Evolutionary conservation across 768 basidiomycete genomes (phyloP).

Genomic region (Hydnum rufescens): DNA sequence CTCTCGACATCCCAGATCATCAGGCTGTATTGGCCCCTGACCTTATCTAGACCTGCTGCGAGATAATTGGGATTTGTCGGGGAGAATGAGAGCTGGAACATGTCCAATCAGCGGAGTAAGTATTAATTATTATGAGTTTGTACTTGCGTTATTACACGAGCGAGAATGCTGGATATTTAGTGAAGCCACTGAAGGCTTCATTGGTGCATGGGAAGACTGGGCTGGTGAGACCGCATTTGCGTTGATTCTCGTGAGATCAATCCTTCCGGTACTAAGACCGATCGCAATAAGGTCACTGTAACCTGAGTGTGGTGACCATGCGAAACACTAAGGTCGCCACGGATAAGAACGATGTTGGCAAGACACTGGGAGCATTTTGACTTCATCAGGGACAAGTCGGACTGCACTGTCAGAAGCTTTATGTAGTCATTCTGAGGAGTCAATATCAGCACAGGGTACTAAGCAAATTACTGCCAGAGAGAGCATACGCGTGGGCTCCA

Average conservation of each 20-base stretch:
- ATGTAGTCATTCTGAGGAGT: slow-evolving; percentile 2
- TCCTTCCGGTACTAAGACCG: slow-evolving; percentile 7
- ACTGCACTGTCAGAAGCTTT: slow-evolving; percentile 4
- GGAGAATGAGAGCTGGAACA: slow-evolving; percentile 11
- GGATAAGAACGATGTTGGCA: not conserved
- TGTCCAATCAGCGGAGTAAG: not conserved
- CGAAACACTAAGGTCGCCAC: slow-evolving; percentile 8
- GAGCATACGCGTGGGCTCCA: slow-evolving; percentile 4
- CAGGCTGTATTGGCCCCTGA: slow-evolving; percentile 9
- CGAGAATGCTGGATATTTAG: not conserved
- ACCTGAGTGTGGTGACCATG: slow-evolving; percentile 11
- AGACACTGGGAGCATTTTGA: not conserved
- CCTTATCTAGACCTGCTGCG: slow-evolving; percentile 10
- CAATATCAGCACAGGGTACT: not conserved
- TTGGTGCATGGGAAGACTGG: slow-evolving; percentile 1
- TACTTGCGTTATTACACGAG: not conserved
- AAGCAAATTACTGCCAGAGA: not conserved
- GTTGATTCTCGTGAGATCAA: slow-evolving; percentile 9
- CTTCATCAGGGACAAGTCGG: slow-evolving; percentile 6
- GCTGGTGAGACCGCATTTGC: not conserved
- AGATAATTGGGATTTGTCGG: slow-evolving; percentile 10
- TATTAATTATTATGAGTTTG: no score
- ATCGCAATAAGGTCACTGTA: slow-evolving; percentile 11
- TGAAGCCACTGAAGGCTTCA: not conserved
- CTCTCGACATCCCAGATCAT: slow-evolving; percentile 12